Evolutionary conservation across 2,329 filamentous ascomycete species (phyloP).

Genomic region (Arthrobotrys musiformis): DNA sequence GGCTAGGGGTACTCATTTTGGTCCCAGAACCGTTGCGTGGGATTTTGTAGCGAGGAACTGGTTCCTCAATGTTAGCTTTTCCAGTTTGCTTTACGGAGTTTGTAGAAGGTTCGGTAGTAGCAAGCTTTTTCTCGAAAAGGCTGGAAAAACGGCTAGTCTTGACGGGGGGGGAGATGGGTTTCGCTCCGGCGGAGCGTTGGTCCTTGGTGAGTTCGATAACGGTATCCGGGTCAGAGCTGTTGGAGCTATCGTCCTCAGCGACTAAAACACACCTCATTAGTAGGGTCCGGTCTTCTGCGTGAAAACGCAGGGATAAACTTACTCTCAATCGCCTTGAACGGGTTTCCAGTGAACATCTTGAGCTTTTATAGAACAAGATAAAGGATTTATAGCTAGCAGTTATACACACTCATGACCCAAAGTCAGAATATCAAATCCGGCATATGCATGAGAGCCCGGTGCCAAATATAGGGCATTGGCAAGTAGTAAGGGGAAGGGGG

Average conservation of each 20-base stretch:
- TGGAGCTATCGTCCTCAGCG: neutral
- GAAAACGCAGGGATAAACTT: neutral
- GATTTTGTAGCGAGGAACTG: constrained; percentile 21
- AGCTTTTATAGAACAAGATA: neutral
- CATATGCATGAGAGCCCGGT: neutral
- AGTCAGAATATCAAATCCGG: neutral
- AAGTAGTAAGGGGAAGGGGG: neutral
- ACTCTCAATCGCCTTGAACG: constrained; percentile 23
- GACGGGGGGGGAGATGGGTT: neutral
- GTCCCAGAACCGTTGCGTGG: constrained; percentile 29
- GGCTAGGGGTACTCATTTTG: constrained; percentile 16
- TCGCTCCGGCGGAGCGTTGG: neutral
- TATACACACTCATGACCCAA: neutral
- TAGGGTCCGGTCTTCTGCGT: neutral
- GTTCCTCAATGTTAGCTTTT: neutral
- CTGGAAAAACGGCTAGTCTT: constrained; percentile 42
- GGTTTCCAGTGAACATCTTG: constrained; percentile 27
- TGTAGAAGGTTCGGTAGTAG: neutral
- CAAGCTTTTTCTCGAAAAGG: constrained; percentile 28
- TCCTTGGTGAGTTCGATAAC: neutral
- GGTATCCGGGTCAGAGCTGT: neutral
- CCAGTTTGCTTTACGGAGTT: neutral
- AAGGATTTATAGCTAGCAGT: constrained; percentile 18
- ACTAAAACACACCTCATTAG: neutral
- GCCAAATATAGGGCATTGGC: neutral